These are phyloP conservation scores for Cladosporium cucumerinum DNA, from an alignment of 2,329 filamentous ascomycete species.

Conservation along the genomic window DNA sequence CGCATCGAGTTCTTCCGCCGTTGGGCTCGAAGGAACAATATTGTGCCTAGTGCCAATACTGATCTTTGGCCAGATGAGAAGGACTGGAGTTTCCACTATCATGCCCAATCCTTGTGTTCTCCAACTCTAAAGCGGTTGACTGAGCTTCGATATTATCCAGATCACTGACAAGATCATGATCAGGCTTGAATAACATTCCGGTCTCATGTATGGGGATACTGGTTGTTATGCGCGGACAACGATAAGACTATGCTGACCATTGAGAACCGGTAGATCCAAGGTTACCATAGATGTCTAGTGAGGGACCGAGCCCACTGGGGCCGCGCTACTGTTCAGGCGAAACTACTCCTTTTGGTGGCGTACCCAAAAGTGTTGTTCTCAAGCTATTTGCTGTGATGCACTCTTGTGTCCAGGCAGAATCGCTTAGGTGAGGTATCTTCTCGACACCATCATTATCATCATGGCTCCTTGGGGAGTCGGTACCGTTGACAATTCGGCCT, in stretches of 20 bases:
- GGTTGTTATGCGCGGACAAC: background rate
- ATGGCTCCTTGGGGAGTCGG: constrained; percentile 42
- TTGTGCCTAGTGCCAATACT: background rate
- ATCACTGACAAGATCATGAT: background rate
- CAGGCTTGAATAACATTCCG: background rate
- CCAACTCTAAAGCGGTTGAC: background rate
- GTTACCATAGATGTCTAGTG: background rate
- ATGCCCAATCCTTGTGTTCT: background rate
- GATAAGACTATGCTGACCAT: background rate
- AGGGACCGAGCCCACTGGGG: background rate
- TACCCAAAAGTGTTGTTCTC: background rate
- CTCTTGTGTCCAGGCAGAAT: background rate
- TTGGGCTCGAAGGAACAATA: background rate
- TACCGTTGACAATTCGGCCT: constrained; percentile 42
- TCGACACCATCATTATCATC: constrained; percentile 24
- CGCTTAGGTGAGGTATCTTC: background rate
- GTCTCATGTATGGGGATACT: background rate
- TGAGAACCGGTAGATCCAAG: background rate
- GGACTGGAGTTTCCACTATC: background rate
- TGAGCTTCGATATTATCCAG: background rate
- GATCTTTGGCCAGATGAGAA: background rate
- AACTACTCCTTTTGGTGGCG: background rate
- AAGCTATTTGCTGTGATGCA: background rate
- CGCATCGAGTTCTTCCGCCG: background rate
- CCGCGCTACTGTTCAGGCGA: background rate